phyloP scores from a whole-genome alignment of 1,284 basidiomycete species.

The Grifola frondosa region DNA sequence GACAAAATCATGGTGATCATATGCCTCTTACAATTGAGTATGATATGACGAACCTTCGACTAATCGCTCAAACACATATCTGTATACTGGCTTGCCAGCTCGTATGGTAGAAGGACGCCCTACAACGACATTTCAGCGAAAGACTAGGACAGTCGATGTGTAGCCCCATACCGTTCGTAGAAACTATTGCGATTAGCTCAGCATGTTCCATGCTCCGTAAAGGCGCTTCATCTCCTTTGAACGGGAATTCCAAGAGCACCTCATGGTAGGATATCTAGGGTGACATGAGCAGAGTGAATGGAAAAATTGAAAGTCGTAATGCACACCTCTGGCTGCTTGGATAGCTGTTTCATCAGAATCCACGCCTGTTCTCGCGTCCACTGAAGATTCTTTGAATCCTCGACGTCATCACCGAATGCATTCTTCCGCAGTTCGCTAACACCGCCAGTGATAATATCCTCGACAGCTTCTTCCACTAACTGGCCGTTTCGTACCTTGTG shows the following conservation, averaged over 20 bases:
- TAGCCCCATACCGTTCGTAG: constrained; percentile 59
- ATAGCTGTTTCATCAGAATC: constrained; percentile 77
- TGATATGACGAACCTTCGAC: constrained; percentile 60
- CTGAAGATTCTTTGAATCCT: constrained; percentile 79
- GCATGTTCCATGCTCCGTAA: constrained; percentile 87
- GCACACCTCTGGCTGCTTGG: constrained; percentile 68
- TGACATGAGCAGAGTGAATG: constrained; percentile 2
- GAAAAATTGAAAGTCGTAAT: not conserved
- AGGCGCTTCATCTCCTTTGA: constrained; percentile 87
- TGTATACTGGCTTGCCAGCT: constrained; percentile 89
- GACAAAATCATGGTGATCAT: constrained; percentile 1
- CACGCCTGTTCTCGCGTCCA: constrained; percentile 92
- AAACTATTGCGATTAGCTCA: constrained; percentile 83
- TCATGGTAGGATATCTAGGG: constrained; percentile 79
- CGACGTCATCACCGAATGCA: constrained; percentile 89
- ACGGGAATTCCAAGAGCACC: constrained; percentile 81
- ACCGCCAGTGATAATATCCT: constrained; percentile 82
- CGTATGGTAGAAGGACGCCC: constrained; percentile 83
- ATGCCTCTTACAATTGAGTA: no score
- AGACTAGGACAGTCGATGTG: not conserved
- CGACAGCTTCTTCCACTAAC: constrained; percentile 76
- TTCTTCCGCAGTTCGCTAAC: constrained; percentile 87
- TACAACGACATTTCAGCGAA: constrained; percentile 29
- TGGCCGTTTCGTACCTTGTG: constrained; percentile 83
- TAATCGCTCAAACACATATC: constrained; percentile 81